phyloP scores from a whole-genome alignment of 1,139 yeast genomes.

The Taiozyma sp. region DNA sequence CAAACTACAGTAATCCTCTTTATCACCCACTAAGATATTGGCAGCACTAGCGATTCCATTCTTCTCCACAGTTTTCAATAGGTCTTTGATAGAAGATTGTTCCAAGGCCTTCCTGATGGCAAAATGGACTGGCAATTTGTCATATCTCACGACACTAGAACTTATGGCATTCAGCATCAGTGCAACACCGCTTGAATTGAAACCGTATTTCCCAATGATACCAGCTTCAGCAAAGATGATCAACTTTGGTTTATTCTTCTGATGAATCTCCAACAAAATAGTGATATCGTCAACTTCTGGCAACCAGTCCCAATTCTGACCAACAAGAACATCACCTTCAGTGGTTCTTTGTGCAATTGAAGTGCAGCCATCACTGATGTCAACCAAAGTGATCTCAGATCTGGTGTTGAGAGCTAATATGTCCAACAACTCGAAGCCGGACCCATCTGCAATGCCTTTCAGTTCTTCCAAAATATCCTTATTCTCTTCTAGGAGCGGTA shows the following conservation, averaged over 20 bases:
- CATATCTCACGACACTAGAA: slow-evolving; percentile 21
- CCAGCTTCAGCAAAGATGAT: slow-evolving; percentile 22
- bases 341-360: slow-evolving; percentile 13
- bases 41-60: slow-evolving; percentile 26
- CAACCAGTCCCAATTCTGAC: slow-evolving; percentile 25
- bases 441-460: slow-evolving; percentile 19
- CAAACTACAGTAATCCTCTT: slow-evolving; percentile 11
- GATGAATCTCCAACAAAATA: slow-evolving; percentile 17
- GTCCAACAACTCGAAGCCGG: slow-evolving; percentile 12
- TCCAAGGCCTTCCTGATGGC: slow-evolving; percentile 28
- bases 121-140: slow-evolving; percentile 30
- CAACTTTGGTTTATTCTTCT: slow-evolving; percentile 14
- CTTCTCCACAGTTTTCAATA: slow-evolving; percentile 16
- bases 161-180: slow-evolving; percentile 20
- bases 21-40: slow-evolving; percentile 25
- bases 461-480: slow-evolving; percentile 18
- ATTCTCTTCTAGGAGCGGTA: slow-evolving; percentile 11
- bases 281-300: slow-evolving; percentile 17
- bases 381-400: slow-evolving; percentile 20
- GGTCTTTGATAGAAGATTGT: slow-evolving; percentile 24
- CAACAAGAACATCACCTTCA: slow-evolving; percentile 11
- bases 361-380: slow-evolving; percentile 21
- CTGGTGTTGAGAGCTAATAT: slow-evolving; percentile 19
- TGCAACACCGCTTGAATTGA: slow-evolving; percentile 17
- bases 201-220: slow-evolving; percentile 22